Base-by-base conservation (phyloP, 352 stramenopile genomes). In the Phytophthora quininea region DNA sequence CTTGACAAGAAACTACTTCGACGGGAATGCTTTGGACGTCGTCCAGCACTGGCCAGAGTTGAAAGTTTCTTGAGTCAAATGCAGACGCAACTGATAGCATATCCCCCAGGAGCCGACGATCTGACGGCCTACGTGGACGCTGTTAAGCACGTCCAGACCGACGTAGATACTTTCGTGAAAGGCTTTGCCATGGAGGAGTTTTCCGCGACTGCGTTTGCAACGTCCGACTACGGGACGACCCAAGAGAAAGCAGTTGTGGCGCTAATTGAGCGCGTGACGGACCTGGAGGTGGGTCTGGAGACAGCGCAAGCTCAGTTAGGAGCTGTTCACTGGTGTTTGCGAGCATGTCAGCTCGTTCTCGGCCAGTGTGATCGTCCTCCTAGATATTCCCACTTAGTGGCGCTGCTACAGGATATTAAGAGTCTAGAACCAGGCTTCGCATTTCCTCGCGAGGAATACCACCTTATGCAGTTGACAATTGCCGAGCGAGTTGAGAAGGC, bases 271-370 rank as follows among this genome's bases (percentile, higher is more conserved):
- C 79, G 85, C 49, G 61, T 93, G 45, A 89, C 83, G 8, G 66
- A 59, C 8, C 64, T 93, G 2, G 83, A 93, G 54, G 58, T 93
- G 15, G 68, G 74, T 35, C 62, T 91, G 10, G 86, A 95, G 15
- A 66, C 58, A 11, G 72, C 77, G 11, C 73, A 89, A 14, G 61
- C 68, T 12, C 83, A 77, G n/a, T 59, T 95, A 32, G 77, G 66
- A 12, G 77, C 85, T 24, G 77, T 93, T 33, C 87, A 95, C 48
- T 95, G 87, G 87, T 93, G 83, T 45, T 64, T 95, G 33, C 80
- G 84, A 3, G 87, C 87, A 9, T 95, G 85, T 51, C 60, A 75
- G 42, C 72, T 93, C 19, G 84, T 93, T 1, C 73, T 95, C 0
- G 72, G 69, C 1, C 79, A 69, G 11, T 63, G 58, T 53, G 67